phyloP scores from a whole-genome alignment of 78 protist species.

The Reticulomyxa filosa region DNA sequence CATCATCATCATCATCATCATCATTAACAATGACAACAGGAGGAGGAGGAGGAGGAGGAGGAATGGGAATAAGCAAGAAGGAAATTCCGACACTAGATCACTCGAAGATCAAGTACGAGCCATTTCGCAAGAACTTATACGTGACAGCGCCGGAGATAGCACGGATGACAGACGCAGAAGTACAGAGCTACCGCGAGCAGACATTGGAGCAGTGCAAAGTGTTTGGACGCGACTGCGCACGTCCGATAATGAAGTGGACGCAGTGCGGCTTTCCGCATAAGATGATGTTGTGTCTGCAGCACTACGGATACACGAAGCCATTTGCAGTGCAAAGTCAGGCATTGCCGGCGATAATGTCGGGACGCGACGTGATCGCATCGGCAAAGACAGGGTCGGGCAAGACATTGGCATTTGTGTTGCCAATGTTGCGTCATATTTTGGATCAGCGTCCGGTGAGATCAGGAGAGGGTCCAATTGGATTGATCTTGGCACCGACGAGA shows the following conservation, averaged over 20 bases:
- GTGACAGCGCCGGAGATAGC: conserved; percentile 48
- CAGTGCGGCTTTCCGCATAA: conserved; percentile 38
- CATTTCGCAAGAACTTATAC: conserved; percentile 62
- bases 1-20: too few relatives aligned
- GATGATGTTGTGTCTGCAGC: conserved; percentile 5
- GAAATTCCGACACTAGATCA: conserved; percentile 51
- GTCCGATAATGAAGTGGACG: conserved; percentile 63
- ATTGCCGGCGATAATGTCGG: conserved; percentile 38
- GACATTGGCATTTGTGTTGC: conserved; percentile 82
- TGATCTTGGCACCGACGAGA: conserved; percentile 85
- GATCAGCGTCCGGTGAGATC: conserved; percentile 16
- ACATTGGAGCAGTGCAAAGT: background rate
- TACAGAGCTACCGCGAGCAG: background rate
- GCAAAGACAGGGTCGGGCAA: conserved; percentile 59
- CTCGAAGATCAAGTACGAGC: conserved; percentile 33
- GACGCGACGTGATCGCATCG: conserved; percentile 40
- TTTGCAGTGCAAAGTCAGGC: conserved; percentile 39
- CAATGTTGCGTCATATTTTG: conserved; percentile 64
- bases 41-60: too few relatives aligned
- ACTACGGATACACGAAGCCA: conserved; percentile 15
- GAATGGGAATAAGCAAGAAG: too few relatives aligned
- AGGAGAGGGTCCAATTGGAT: conserved; percentile 66
- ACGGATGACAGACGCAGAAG: conserved; percentile 39
- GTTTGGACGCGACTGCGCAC: conserved; percentile 46
- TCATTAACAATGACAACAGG: too few relatives aligned